phyloP scores from a whole-genome alignment of 805 yeast genomes.

The Schwanniomyces yamadae region DNA sequence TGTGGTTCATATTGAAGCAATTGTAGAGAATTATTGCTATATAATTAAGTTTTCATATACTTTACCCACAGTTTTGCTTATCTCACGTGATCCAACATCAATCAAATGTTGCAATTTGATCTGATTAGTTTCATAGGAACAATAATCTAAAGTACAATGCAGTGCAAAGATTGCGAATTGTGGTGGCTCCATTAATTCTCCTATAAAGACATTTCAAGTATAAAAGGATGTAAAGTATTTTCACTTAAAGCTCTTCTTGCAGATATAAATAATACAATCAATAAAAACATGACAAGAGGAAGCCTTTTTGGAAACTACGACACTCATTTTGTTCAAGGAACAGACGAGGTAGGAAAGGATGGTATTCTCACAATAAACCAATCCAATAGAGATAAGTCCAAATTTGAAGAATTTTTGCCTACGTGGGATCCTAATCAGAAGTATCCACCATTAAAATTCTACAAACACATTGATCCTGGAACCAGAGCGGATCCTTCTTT shows the following conservation, averaged over 20 bases:
- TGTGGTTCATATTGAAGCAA: too few species aligned
- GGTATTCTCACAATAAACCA: constrained; percentile 50
- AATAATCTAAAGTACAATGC: too few species aligned
- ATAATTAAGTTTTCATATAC: too few species aligned
- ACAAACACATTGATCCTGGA: constrained; percentile 65
- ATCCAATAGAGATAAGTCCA: constrained; percentile 30
- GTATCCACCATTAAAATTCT: constrained; percentile 51
- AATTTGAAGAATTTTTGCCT: constrained; percentile 61
- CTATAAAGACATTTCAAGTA: not conserved
- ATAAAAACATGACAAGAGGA: constrained; percentile 7
- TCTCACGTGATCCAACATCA: not conserved
- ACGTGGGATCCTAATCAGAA: constrained; percentile 65
- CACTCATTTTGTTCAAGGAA: constrained; percentile 51
- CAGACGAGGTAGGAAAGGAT: constrained; percentile 47
- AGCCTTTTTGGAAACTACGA: constrained; percentile 35
- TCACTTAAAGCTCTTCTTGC: not conserved
- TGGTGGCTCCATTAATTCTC: constrained; percentile 1
- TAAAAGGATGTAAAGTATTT: not conserved
- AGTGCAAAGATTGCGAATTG: too few species aligned
- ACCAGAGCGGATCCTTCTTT: constrained; percentile 59
- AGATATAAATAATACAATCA: not conserved
- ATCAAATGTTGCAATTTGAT: not conserved
- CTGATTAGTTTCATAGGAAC: not conserved
- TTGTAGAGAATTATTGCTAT: too few species aligned
- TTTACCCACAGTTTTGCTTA: constrained; percentile 1